These are phyloP conservation scores for Rhizopogon vulgaris DNA, from an alignment of 768 basidiomycete species.

Conservation along the genomic window DNA sequence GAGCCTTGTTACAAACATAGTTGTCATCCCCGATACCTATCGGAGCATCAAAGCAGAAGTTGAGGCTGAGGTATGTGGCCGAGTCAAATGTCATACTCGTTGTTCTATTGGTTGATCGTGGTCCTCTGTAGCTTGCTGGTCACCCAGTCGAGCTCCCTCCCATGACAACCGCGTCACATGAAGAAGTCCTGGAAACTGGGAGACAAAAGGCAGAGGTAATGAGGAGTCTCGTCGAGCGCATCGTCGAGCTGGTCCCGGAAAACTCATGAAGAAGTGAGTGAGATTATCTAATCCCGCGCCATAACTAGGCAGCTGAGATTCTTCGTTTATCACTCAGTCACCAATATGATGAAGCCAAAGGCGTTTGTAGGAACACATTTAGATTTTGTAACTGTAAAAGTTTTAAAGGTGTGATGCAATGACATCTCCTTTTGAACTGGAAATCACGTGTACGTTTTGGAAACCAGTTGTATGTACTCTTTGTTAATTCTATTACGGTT, in stretches of 20 bases:
- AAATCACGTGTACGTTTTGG: too few species aligned
- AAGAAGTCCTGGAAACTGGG: conserved; percentile 67
- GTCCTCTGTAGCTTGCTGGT: conserved; percentile 50
- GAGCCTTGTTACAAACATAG: conserved; percentile 82
- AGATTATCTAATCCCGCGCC: too few species aligned
- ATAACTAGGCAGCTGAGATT: too few species aligned
- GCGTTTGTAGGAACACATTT: too few species aligned
- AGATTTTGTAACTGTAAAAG: too few species aligned
- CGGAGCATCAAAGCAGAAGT: conserved; percentile 70
- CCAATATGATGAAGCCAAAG: too few species aligned
- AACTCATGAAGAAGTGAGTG: not conserved
- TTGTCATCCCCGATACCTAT: conserved; percentile 65
- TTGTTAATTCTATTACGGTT: too few species aligned
- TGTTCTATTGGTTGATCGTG: conserved; percentile 5
- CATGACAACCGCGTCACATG: conserved; percentile 60
- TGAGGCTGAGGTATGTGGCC: conserved; percentile 57
- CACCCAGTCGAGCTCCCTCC: conserved; percentile 35
- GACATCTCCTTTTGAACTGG: too few species aligned
- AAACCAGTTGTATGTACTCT: too few species aligned
- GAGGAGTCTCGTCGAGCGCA: conserved; percentile 59
- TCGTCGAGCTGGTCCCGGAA: conserved; percentile 39
- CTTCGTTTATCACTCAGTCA: too few species aligned
- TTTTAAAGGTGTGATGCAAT: too few species aligned
- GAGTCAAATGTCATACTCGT: not conserved
- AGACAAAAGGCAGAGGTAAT: conserved; percentile 66